A percentile compares a stretch with the other conserved stretches of the same genome.
phyloP scores from a whole-genome alignment of 2,329 filamentous ascomycete species.

The Tolypocladium tundrense region DNA sequence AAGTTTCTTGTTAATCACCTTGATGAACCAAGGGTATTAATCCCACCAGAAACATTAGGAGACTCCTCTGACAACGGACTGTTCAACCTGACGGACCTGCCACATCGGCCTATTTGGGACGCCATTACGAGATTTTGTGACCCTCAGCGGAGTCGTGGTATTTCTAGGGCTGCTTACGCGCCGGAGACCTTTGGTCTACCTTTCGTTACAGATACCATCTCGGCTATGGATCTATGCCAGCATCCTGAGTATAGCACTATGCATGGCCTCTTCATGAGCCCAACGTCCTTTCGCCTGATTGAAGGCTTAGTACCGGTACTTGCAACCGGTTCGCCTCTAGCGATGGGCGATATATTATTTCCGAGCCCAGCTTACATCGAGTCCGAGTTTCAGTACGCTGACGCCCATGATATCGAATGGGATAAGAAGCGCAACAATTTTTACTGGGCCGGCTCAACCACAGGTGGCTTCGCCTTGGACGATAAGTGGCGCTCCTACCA shows the following conservation, averaged over 20 bases:
- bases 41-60: conserved; percentile 8
- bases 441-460: conserved; percentile 49
- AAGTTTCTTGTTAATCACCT: conserved; percentile 35
- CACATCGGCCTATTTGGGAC: conserved; percentile 18
- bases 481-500: conserved; percentile 32
- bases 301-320: conserved; percentile 34
- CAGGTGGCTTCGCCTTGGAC: conserved; percentile 31
- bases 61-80: conserved; percentile 1
- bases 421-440: conserved; percentile 36
- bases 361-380: conserved; percentile 40
- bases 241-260: conserved; percentile 30
- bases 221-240: conserved; percentile 27
- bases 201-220: conserved; percentile 21
- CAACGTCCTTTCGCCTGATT: conserved; percentile 28
- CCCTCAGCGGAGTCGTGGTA: not conserved
- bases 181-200: conserved; percentile 13
- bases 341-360: conserved; percentile 40
- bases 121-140: conserved; percentile 12
- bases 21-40: conserved; percentile 34
- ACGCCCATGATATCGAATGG: conserved; percentile 32
- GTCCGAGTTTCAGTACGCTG: conserved; percentile 30
- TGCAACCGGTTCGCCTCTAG: conserved; percentile 31
- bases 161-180: conserved; percentile 13
- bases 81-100: conserved; percentile 16
- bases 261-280: conserved; percentile 35